These are phyloP conservation scores for Podospora appendiculata DNA, from an alignment of 495 filamentous ascomycete species.

Conservation along the genomic window DNA sequence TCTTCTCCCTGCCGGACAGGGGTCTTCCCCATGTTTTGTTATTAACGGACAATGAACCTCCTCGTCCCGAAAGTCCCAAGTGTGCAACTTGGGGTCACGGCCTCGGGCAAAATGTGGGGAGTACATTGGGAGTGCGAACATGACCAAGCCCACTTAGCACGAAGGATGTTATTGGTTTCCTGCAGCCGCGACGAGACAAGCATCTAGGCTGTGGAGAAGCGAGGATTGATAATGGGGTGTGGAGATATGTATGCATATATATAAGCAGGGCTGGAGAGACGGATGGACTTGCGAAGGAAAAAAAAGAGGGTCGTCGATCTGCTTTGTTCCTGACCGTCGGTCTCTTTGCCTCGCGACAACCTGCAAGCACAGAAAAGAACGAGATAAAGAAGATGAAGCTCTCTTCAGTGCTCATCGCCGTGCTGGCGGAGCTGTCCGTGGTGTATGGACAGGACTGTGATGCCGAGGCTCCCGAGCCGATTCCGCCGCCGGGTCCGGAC, in stretches of 20 bases:
- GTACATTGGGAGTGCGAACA: too few species aligned
- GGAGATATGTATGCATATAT: background rate
- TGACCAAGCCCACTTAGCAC: too few species aligned
- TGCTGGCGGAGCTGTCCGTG: conserved; percentile 3
- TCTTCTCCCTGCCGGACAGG: too few species aligned
- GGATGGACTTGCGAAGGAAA: background rate
- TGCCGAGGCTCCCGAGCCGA: conserved; percentile 1
- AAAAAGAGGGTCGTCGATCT: background rate
- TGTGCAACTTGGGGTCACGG: too few species aligned
- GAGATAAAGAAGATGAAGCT: conserved; percentile 7
- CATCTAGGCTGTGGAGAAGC: too few species aligned
- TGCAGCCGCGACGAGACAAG: too few species aligned
- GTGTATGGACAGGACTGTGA: background rate
- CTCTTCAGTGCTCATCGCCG: conserved; percentile 7
- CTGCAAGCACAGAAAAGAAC: background rate
- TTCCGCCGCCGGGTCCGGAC: conserved; percentile 23
- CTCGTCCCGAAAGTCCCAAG: too few species aligned
- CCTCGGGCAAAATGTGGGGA: too few species aligned
- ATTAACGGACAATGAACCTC: too few species aligned
- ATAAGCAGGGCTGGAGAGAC: conserved; percentile 5
- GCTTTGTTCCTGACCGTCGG: background rate
- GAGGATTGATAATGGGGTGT: too few species aligned
- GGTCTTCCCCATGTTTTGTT: too few species aligned
- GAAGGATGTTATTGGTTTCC: too few species aligned
- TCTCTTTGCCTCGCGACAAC: background rate